Evolutionary conservation across 306 rosid species (phyloP).

Genomic region (Rosa persica): DNA sequence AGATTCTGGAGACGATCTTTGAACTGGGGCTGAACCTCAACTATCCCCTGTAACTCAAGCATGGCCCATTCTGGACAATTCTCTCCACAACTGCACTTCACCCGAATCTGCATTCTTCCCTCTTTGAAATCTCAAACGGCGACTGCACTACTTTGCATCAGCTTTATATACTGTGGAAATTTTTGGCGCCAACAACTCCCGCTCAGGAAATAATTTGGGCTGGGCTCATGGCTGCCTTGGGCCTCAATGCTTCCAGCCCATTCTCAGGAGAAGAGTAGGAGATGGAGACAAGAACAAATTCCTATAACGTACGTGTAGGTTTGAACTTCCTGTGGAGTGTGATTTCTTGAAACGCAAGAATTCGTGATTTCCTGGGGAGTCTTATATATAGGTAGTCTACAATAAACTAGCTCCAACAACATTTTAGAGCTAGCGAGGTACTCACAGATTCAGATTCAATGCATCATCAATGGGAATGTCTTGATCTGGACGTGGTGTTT

Average conservation of each 20-base stretch:
- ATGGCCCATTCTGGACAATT: constrained; percentile 78
- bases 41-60: constrained; percentile 69
- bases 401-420: no score
- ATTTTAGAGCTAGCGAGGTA: background rate
- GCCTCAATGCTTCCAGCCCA: background rate
- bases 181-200: constrained; percentile 5
- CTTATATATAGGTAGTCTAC: no score
- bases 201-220: background rate
- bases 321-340: no score
- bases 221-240: background rate
- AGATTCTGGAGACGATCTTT: constrained; percentile 59
- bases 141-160: background rate
- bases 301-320: no score
- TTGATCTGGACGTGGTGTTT: background rate
- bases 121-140: background rate
- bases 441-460: background rate
- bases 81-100: constrained; percentile 63
- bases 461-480: background rate
- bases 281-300: no score
- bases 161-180: background rate
- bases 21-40: constrained; percentile 62
- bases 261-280: background rate
- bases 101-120: constrained; percentile 57
- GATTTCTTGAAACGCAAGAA: no score
- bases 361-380: no score